Evolutionary conservation across 2,329 filamentous ascomycete species (phyloP).

Genomic region (Plectosphaerella sp.): DNA sequence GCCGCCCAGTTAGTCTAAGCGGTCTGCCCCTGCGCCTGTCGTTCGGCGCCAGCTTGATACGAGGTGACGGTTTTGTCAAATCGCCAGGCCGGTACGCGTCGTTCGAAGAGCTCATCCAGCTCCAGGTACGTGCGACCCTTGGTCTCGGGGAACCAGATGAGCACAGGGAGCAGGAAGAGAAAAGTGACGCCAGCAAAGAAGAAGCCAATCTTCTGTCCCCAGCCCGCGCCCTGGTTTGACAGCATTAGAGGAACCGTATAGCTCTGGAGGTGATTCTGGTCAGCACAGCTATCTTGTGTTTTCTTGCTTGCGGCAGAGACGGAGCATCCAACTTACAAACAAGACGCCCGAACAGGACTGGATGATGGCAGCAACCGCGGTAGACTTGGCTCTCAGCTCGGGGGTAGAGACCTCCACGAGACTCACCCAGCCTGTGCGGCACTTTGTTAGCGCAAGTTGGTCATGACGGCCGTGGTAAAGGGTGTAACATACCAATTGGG

Average conservation of each 20-base stretch:
- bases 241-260: slow-evolving; percentile 14
- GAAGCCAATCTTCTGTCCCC: background rate
- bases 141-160: slow-evolving; percentile 11
- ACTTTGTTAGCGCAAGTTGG: background rate
- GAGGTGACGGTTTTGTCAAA: slow-evolving; percentile 3
- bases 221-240: background rate
- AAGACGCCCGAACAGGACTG: background rate
- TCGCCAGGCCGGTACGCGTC: slow-evolving; percentile 11
- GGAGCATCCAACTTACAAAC: background rate
- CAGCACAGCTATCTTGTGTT: background rate
- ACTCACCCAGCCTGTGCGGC: background rate
- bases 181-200: slow-evolving; percentile 12
- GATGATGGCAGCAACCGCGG: background rate
- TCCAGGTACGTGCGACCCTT: slow-evolving; percentile 15
- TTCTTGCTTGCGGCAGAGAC: background rate
- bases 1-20: too few species aligned
- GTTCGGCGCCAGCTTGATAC: background rate
- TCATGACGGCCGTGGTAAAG: background rate
- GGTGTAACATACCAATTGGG: background rate
- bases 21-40: background rate
- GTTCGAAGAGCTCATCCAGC: slow-evolving; percentile 14
- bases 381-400: background rate
- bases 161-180: background rate
- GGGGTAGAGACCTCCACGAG: background rate
- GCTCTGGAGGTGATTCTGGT: slow-evolving; percentile 1